These are phyloP conservation scores for Clitopilus hobsonii DNA, from an alignment of 768 basidiomycete species.

Conservation along the genomic window DNA sequence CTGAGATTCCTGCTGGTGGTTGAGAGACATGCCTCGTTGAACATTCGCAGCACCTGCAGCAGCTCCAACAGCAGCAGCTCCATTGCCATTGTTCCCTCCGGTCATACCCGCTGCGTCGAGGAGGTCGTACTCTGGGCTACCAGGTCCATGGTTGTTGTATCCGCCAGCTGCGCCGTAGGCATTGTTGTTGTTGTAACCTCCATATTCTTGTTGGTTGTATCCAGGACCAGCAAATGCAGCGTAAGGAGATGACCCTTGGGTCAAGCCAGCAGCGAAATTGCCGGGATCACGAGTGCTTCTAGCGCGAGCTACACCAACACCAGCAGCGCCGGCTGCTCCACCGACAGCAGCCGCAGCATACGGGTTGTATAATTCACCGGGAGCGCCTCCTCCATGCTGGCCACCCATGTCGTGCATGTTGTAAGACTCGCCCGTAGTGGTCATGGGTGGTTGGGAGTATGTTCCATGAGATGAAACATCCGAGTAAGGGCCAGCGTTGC, in stretches of 20 bases:
- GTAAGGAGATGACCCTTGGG: constrained; percentile 34
- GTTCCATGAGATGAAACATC: constrained; percentile 41
- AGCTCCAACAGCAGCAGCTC: not conserved
- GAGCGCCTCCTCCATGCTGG: constrained; percentile 21
- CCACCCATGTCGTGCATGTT: constrained; percentile 32
- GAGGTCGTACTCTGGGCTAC: constrained; percentile 12
- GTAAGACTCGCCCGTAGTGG: constrained; percentile 37
- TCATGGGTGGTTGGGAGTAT: constrained; percentile 42
- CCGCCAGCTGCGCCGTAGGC: constrained; percentile 18
- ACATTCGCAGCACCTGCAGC: constrained; percentile 2
- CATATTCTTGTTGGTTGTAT: constrained; percentile 12
- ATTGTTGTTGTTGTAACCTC: constrained; percentile 15
- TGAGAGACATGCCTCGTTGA: constrained; percentile 16
- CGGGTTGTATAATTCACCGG: constrained; percentile 28
- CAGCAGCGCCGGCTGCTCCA: constrained; percentile 29
- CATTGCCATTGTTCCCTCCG: not conserved
- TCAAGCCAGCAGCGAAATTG: constrained; percentile 26
- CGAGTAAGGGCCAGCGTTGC: constrained; percentile 10
- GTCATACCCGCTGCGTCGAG: constrained; percentile 20
- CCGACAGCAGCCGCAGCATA: constrained; percentile 19
- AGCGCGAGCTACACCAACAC: constrained; percentile 38
- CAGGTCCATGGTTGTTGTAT: constrained; percentile 10
- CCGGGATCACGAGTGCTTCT: constrained; percentile 27
- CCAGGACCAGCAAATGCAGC: constrained; percentile 31
- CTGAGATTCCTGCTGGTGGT: constrained; percentile 7